Base-by-base conservation (phyloP, 495 filamentous ascomycete species). In the Talaromyces thailandensis region DNA sequence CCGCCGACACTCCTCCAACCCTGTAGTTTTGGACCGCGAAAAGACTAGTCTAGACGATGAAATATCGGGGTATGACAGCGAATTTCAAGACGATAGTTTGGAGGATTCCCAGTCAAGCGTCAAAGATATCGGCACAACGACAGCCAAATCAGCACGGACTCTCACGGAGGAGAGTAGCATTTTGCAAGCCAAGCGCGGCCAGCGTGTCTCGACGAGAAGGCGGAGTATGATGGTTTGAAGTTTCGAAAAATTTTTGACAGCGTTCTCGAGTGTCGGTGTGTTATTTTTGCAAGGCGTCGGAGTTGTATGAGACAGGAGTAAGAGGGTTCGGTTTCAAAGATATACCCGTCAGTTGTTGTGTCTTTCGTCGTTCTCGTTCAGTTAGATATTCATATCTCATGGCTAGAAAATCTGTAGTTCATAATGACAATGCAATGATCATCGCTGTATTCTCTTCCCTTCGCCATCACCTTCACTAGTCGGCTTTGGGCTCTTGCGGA, bases 151-250 rank as follows among this genome's bases (percentile, higher is more conserved):
- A 45, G 62, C 56, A 57, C 61, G 63, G 35, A 61, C 26, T 21
- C 28, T 62, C 2, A 6, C 64, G 6, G 50, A 56, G 55, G 63
- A 63, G 8, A 64, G 71, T 32, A 64, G 71, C 26, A 40, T 53
- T 11, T 63, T 28, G 56, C 65, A 70, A 60, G 64, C 32, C 16
- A 66, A 65, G 40, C 71, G 75, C 7, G 68, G 68, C 14, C 73
- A 74, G 31, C 67, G 79, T 28, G 69, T 74, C 28, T 73, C 74
- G 25, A 71, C 75, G 35, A 67, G 81, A 56, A 72, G 81, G 63
- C 77, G 71, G 66, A 83, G 81, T 62, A 83, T 81, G 80, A 79
- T 83, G 76, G 64, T 83, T 53, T 82, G n/a, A 74, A 28, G 53
- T 37, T 2, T 14, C 16, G 59, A n/a, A 64, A 43, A 18, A 16